Conservation (phyloP, 768 basidiomycete species). For the Boletus vinaceobasis region DNA sequence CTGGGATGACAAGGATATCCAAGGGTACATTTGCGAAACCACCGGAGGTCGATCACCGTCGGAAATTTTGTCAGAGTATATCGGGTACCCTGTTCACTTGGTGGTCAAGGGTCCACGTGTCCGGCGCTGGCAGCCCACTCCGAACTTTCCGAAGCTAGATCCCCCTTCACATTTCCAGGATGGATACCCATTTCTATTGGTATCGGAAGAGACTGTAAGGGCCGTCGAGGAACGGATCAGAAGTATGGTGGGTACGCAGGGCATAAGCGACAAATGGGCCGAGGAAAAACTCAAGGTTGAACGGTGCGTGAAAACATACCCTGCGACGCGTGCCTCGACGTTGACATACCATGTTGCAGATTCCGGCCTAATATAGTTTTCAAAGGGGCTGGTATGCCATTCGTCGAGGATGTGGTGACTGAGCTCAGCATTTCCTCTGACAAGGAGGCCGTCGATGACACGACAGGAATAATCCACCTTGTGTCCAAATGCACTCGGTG, state of each 20-base stretch:
- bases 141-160: slow-evolving; percentile 53
- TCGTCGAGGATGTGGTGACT: slow-evolving; percentile 69
- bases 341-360: slow-evolving; percentile 34
- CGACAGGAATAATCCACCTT: slow-evolving; percentile 41
- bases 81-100: slow-evolving; percentile 59
- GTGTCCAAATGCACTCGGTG: slow-evolving; percentile 73
- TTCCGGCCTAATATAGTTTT: slow-evolving; percentile 78
- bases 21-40: slow-evolving; percentile 65
- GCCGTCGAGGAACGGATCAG: slow-evolving; percentile 49
- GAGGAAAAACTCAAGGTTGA: slow-evolving; percentile 51
- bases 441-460: slow-evolving; percentile 14
- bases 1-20: slow-evolving; percentile 45
- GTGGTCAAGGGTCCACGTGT: slow-evolving; percentile 62
- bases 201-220: slow-evolving; percentile 63
- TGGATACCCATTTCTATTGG: slow-evolving; percentile 63
- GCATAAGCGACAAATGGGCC: slow-evolving; percentile 51
- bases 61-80: slow-evolving; percentile 54
- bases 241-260: slow-evolving; percentile 45
- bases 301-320: slow-evolving; percentile 40
- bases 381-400: slow-evolving; percentile 59
- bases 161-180: slow-evolving; percentile 64
- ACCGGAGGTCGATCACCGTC: slow-evolving; percentile 45
- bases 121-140: slow-evolving; percentile 50
- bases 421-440: slow-evolving; percentile 52
- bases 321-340: background rate